phyloP scores from a whole-genome alignment of 2,329 filamentous ascomycete genomes.

The Tolypocladium pustulatum region DNA sequence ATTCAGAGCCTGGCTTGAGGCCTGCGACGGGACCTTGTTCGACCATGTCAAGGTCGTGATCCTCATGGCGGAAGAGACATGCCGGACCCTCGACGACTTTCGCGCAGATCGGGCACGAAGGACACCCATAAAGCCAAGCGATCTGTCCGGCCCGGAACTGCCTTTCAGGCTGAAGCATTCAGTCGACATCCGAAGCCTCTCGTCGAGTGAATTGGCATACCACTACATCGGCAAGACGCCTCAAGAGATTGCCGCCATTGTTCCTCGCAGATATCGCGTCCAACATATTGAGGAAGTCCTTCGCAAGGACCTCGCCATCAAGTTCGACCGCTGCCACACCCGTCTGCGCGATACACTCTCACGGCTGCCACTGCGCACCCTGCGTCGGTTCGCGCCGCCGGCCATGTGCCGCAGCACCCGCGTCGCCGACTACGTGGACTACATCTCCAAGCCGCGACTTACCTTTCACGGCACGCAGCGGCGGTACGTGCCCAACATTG shows the following conservation, averaged over 20 bases:
- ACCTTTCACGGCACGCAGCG: conserved; percentile 30
- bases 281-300: conserved; percentile 29
- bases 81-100: background rate
- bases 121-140: background rate
- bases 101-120: background rate
- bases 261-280: conserved; percentile 21
- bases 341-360: conserved; percentile 15
- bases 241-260: conserved; percentile 18
- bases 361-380: background rate
- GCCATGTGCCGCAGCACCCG: conserved; percentile 6
- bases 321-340: conserved; percentile 17
- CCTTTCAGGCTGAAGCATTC: background rate
- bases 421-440: conserved; percentile 21
- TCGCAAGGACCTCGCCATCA: conserved; percentile 17
- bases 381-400: conserved; percentile 5
- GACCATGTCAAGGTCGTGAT: background rate
- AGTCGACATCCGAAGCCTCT: conserved; percentile 6
- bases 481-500: conserved; percentile 26
- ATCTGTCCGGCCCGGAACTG: background rate
- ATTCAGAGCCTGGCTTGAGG: conserved; percentile 8
- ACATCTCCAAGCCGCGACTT: conserved; percentile 22
- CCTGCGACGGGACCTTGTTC: conserved; percentile 8
- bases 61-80: background rate
- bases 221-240: conserved; percentile 20
- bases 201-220: conserved; percentile 16